phyloP scores from a whole-genome alignment of 2,329 filamentous ascomycete genomes.

The Juglanconis sp. region DNA sequence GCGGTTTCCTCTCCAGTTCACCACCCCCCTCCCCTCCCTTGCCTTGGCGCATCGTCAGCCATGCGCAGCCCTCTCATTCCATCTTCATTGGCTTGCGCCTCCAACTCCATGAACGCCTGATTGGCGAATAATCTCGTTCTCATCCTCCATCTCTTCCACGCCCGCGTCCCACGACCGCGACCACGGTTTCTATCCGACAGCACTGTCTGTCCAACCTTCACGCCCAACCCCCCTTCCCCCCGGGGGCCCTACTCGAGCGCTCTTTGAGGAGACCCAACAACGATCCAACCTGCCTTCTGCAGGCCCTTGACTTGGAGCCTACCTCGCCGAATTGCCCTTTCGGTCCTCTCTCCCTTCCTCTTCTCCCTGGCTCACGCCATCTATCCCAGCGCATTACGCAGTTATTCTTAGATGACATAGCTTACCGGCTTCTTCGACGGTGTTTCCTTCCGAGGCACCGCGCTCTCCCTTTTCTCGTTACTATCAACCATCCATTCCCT shows the following conservation, averaged over 20 bases:
- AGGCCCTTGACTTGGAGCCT: background rate
- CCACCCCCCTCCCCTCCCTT: background rate
- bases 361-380: background rate
- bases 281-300: background rate
- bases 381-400: background rate
- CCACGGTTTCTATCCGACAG: background rate
- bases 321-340: background rate
- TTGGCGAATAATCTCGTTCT: conserved; percentile 13
- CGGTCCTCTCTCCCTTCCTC: background rate
- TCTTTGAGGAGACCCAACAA: background rate
- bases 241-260: background rate
- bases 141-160: background rate
- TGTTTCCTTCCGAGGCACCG: background rate
- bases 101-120: conserved; percentile 9
- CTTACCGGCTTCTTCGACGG: background rate
- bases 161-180: background rate
- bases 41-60: conserved; percentile 10
- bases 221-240: no score
- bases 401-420: background rate
- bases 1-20: background rate
- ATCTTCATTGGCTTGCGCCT: conserved; percentile 14
- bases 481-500: background rate
- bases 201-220: background rate
- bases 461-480: background rate
- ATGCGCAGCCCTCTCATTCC: conserved; percentile 8